These are phyloP conservation scores for Phytophthora crassamura DNA, from an alignment of 352 stramenopile species.

Conservation along the genomic window DNA sequence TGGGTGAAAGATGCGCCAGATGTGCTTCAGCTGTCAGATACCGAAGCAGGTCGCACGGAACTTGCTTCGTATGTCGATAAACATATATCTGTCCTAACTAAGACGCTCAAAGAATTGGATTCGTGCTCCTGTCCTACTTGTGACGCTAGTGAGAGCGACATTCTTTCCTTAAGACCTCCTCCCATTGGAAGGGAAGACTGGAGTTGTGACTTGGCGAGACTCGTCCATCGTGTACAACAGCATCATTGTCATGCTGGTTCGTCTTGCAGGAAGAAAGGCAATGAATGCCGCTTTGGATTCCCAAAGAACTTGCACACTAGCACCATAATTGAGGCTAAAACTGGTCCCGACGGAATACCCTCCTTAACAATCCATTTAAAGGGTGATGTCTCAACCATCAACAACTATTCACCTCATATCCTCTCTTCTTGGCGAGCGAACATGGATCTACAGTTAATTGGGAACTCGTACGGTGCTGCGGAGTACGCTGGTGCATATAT, in stretches of 20 bases:
- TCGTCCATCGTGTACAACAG: slow-evolving; percentile 26
- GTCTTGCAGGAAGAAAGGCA: slow-evolving; percentile 14
- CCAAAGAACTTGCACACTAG: slow-evolving; percentile 2
- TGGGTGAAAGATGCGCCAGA: slow-evolving; percentile 33
- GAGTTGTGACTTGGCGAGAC: slow-evolving; percentile 15
- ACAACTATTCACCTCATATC: slow-evolving; percentile 22
- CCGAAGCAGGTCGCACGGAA: slow-evolving; percentile 1
- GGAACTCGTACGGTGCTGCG: slow-evolving; percentile 33
- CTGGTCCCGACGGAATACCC: slow-evolving; percentile 1
- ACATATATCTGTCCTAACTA: slow-evolving; percentile 8
- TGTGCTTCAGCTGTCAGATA: slow-evolving; percentile 21
- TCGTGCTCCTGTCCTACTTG: slow-evolving; percentile 6
- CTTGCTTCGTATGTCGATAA: slow-evolving; percentile 16
- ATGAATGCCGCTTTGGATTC: slow-evolving; percentile 16
- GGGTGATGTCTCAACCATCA: slow-evolving; percentile 10
- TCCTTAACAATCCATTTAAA: slow-evolving; percentile 15
- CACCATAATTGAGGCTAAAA: background rate
- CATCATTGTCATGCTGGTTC: slow-evolving; percentile 19
- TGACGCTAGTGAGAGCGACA: background rate
- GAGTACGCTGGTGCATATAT: slow-evolving; percentile 37
- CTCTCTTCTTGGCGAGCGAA: slow-evolving; percentile 30
- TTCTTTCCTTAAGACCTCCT: background rate
- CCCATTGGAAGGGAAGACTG: background rate
- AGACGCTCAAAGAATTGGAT: background rate
- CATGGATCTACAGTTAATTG: slow-evolving; percentile 43